Evolutionary conservation across 2,329 filamentous ascomycete genomes (phyloP).

Genomic region (Penicillium verrucosum): DNA sequence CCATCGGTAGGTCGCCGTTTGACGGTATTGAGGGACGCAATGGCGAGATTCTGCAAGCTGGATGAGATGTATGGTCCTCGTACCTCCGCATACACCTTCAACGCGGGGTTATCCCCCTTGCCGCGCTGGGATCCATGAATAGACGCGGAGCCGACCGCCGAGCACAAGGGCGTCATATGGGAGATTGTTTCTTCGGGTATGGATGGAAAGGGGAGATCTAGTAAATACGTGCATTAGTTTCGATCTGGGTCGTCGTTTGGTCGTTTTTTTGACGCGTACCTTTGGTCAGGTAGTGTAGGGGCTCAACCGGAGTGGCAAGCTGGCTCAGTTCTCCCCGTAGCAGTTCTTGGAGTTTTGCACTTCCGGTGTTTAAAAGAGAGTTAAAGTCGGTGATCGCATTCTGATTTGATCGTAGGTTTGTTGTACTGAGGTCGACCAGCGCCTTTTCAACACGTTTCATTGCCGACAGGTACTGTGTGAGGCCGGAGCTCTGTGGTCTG

Average conservation of each 20-base stretch:
- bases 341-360: conserved; percentile 76
- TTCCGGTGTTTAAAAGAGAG: conserved; percentile 72
- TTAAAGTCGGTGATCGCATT: conserved; percentile 79
- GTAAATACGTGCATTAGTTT: conserved; percentile 3
- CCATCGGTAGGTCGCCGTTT: conserved; percentile 74
- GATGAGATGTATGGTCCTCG: conserved; percentile 80
- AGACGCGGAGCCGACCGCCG: conserved; percentile 65
- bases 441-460: conserved; percentile 85
- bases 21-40: conserved; percentile 77
- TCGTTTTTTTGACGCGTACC: conserved; percentile 43
- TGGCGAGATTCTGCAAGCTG: conserved; percentile 79
- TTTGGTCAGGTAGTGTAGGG: conserved; percentile 89
- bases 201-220: conserved; percentile 71
- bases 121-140: conserved; percentile 50
- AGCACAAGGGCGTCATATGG: conserved; percentile 74
- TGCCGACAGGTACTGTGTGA: conserved; percentile 82
- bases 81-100: conserved; percentile 79
- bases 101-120: conserved; percentile 64
- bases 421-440: conserved; percentile 77
- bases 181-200: conserved; percentile 72
- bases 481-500: conserved; percentile 73
- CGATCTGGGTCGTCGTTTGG: background rate
- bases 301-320: conserved; percentile 77
- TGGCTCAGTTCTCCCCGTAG: conserved; percentile 77
- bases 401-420: conserved; percentile 90